phyloP scores from a whole-genome alignment of 2,329 filamentous ascomycete genomes.

The Aspergillus tanneri region DNA sequence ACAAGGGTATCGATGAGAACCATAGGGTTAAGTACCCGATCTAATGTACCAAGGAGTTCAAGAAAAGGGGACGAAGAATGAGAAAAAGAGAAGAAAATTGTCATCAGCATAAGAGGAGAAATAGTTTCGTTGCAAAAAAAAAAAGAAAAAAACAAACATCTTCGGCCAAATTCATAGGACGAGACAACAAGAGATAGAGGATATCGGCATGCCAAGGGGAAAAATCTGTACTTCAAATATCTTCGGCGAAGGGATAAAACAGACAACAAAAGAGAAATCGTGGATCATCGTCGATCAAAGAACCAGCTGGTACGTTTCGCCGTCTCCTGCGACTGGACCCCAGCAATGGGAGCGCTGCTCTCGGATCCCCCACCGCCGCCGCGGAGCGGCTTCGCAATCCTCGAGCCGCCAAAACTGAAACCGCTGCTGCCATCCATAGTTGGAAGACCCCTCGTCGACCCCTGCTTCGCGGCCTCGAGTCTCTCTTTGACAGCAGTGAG shows the following conservation, averaged over 20 bases:
- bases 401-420: conserved; percentile 66
- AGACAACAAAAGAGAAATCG: conserved; percentile 29
- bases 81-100: conserved; percentile 6
- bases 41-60: conserved; percentile 9
- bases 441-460: conserved; percentile 80
- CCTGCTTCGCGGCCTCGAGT: conserved; percentile 89
- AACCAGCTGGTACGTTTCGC: conserved; percentile 53
- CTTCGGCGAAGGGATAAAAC: conserved; percentile 25
- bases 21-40: conserved; percentile 9
- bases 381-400: conserved; percentile 65
- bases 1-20: conserved; percentile 21
- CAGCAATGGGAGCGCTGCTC: conserved; percentile 45
- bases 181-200: conserved; percentile 3
- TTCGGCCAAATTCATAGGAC: conserved; percentile 4
- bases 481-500: conserved; percentile 97
- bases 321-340: not conserved
- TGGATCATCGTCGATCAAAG: conserved; percentile 46
- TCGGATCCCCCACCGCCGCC: conserved; percentile 45
- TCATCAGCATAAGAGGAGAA: conserved; percentile 5
- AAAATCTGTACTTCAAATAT: conserved; percentile 20
- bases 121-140: not conserved
- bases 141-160: not conserved
- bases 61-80: conserved; percentile 3
- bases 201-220: conserved; percentile 8
- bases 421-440: conserved; percentile 63